A percentile compares a stretch with the other conserved stretches of the same genome.
Evolutionary conservation across 495 filamentous ascomycete species (phyloP).

Genomic region (Podospora didyma): DNA sequence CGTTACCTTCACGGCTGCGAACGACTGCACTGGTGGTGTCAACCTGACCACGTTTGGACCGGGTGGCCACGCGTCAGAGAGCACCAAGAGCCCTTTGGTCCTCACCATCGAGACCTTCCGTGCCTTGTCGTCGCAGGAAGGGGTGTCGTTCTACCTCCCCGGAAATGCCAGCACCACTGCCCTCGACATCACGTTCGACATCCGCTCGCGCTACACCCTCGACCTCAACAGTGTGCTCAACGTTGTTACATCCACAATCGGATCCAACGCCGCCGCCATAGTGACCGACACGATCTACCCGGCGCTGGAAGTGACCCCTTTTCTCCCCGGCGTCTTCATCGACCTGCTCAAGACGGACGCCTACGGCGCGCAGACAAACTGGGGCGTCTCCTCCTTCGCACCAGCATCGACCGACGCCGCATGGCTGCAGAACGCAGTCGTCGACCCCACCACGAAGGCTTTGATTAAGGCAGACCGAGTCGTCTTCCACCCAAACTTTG

Average conservation of each 20-base stretch:
- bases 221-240: conserved; percentile 15
- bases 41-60: conserved; percentile 13
- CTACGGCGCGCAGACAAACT: conserved; percentile 38
- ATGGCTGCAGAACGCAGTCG: conserved; percentile 32
- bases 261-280: conserved; percentile 2
- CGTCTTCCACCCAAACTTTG: conserved; percentile 49
- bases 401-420: conserved; percentile 22
- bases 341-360: conserved; percentile 31
- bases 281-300: conserved; percentile 20
- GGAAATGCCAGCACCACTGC: conserved; percentile 18
- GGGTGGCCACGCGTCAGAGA: conserved; percentile 24
- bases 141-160: conserved; percentile 16
- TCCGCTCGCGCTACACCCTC: conserved; percentile 19
- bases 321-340: conserved; percentile 15
- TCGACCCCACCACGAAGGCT: conserved; percentile 25
- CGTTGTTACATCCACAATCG: conserved; percentile 9
- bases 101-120: conserved; percentile 22
- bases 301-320: conserved; percentile 16
- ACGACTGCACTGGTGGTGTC: conserved; percentile 11
- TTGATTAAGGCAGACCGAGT: conserved; percentile 46
- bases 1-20: conserved; percentile 13
- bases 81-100: conserved; percentile 16
- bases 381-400: conserved; percentile 30
- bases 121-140: conserved; percentile 7
- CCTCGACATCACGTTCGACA: conserved; percentile 20